Conservation (phyloP, 1,139 yeast species). For the Kazachstania sp. region DNA sequence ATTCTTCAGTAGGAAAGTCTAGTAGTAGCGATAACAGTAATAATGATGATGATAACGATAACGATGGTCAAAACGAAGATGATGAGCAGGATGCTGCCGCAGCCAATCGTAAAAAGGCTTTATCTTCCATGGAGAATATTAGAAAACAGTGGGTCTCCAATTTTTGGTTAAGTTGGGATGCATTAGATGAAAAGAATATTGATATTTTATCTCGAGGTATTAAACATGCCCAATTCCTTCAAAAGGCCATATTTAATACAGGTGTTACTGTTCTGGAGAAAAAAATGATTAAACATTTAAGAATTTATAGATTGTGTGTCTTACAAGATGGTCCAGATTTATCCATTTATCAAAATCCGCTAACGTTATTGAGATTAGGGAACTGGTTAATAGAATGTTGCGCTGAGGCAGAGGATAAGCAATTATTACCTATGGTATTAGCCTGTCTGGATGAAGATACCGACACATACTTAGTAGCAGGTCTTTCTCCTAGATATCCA, state of each 20-base stretch:
- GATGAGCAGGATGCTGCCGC: conserved; percentile 20
- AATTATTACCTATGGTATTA: conserved; percentile 71
- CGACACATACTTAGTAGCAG: conserved; percentile 81
- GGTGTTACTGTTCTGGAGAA: conserved; percentile 86
- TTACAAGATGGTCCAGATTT: conserved; percentile 84
- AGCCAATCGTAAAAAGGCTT: conserved; percentile 24
- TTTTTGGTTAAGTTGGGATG: conserved; percentile 96
- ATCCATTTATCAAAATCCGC: conserved; percentile 70
- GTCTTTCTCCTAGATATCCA: conserved; percentile 78
- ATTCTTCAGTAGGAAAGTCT: neutral
- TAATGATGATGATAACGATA: conserved; percentile 19
- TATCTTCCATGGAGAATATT: conserved; percentile 38
- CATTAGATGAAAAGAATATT: conserved; percentile 49
- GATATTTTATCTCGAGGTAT: conserved; percentile 63
- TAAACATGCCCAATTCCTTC: conserved; percentile 70
- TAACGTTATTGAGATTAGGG: conserved; percentile 76
- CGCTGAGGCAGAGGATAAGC: conserved; percentile 64
- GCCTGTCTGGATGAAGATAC: conserved; percentile 72
- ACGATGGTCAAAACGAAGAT: neutral
- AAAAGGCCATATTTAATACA: conserved; percentile 76
- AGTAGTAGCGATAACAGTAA: conserved; percentile 3
- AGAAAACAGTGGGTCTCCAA: conserved; percentile 68
- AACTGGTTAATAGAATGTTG: conserved; percentile 87
- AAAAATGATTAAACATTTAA: conserved; percentile 65
- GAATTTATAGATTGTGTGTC: conserved; percentile 78